Conservation (phyloP, 495 filamentous ascomycete genomes). For the Xanthoparmelia taractica region DNA sequence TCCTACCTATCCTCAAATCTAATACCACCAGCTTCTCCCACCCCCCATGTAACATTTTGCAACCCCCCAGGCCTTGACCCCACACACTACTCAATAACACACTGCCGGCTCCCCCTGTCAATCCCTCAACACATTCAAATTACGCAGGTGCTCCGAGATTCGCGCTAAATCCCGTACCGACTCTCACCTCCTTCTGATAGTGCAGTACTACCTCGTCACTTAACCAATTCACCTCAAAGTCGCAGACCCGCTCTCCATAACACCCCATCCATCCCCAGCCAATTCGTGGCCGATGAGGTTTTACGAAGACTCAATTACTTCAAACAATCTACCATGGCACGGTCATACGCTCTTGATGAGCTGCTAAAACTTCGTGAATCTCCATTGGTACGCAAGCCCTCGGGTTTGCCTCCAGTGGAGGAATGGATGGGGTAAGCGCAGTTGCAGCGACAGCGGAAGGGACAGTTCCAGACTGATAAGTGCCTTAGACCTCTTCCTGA, state of each 20-base stretch:
- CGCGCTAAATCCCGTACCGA: neutral
- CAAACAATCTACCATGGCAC: conserved; percentile 37
- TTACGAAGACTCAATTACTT: neutral
- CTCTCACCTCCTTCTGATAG: neutral
- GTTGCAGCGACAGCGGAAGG: conserved; percentile 5
- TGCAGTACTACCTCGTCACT: neutral
- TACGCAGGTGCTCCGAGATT: neutral
- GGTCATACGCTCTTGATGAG: conserved; percentile 72
- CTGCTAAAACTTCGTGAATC: conserved; percentile 71
- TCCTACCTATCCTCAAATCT: neutral
- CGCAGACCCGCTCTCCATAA: neutral
- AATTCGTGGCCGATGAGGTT: neutral
- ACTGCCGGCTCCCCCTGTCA: neutral
- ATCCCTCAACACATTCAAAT: neutral
- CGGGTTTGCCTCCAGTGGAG: conserved; percentile 73
- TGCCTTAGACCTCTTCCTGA: conserved; percentile 38
- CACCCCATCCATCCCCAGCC: neutral
- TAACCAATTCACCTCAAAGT: neutral
- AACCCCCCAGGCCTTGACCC: neutral
- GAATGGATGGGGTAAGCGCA: conserved; percentile 94
- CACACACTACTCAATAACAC: neutral
- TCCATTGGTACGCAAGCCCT: conserved; percentile 75
- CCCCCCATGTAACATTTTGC: no score
- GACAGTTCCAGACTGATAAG: conserved; percentile 28
- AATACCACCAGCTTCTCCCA: no score